Evolutionary conservation across 331 rosid genomes (phyloP).

Genomic region (Saraca asoca): DNA sequence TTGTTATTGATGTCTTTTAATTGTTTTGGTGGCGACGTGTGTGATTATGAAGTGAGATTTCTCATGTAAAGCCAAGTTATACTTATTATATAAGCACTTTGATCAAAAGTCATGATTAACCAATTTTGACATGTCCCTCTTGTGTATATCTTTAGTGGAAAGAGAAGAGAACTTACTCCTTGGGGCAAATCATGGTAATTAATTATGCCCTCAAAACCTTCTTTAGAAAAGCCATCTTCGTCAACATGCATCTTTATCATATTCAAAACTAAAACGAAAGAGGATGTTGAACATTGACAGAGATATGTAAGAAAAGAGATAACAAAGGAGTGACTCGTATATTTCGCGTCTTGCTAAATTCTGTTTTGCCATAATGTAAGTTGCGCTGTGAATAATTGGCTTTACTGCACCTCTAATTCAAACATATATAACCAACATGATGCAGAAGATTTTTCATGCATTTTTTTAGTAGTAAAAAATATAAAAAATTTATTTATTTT

Average conservation of each 20-base stretch:
- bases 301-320: neutral
- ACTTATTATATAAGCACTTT: neutral
- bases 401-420: too few species aligned
- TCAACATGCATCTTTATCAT: neutral
- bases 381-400: neutral
- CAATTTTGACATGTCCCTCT: neutral
- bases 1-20: too few species aligned
- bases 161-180: neutral
- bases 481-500: too few species aligned
- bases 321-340: neutral
- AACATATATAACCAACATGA: too few species aligned
- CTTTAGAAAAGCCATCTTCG: constrained; percentile 3
- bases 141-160: neutral
- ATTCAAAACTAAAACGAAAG: neutral
- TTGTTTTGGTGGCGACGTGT: neutral
- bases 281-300: neutral
- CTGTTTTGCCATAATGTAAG: neutral
- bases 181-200: neutral
- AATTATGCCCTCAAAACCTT: neutral
- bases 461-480: too few species aligned
- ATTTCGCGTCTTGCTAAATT: neutral
- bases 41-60: too few species aligned
- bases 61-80: too few species aligned
- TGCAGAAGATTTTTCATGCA: too few species aligned
- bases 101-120: constrained; percentile 3